Conservation (phyloP, 148 eudicot species). For the Camellia sinensis region DNA sequence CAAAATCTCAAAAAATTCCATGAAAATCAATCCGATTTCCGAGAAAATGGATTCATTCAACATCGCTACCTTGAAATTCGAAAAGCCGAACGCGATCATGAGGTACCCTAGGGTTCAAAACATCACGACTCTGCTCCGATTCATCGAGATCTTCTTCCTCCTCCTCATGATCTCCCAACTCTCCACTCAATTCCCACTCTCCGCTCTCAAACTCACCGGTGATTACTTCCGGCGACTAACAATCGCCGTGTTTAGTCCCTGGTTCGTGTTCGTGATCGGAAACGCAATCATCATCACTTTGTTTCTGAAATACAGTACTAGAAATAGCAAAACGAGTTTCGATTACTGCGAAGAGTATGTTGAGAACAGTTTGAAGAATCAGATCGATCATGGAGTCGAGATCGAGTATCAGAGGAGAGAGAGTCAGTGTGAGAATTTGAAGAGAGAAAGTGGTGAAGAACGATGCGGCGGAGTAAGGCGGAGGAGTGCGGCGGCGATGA, state of each 20-base stretch:
- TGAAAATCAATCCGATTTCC: slow-evolving; percentile 1
- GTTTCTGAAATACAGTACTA: slow-evolving; percentile 39
- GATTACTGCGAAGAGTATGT: slow-evolving; percentile 30
- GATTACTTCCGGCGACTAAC: slow-evolving; percentile 38
- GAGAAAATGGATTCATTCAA: slow-evolving; percentile 48
- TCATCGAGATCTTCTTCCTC: slow-evolving; percentile 55
- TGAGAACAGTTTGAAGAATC: slow-evolving; percentile 20
- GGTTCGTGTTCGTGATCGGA: slow-evolving; percentile 70
- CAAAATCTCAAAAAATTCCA: neutral
- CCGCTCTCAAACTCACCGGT: slow-evolving; percentile 35
- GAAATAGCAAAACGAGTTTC: neutral
- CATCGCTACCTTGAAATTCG: slow-evolving; percentile 38
- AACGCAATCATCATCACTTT: slow-evolving; percentile 63
- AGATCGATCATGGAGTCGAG: neutral
- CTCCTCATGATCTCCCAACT: slow-evolving; percentile 46
- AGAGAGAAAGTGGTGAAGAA: slow-evolving; percentile 14
- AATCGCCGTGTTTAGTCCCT: slow-evolving; percentile 44
- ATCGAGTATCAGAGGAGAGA: slow-evolving; percentile 1
- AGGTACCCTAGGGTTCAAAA: slow-evolving; percentile 42
- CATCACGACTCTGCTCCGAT: slow-evolving; percentile 54
- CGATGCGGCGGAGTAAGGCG: slow-evolving; percentile 5
- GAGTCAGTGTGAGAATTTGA: slow-evolving; percentile 51
- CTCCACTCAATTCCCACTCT: slow-evolving; percentile 33
- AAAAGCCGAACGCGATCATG: slow-evolving; percentile 50
- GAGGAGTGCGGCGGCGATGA: neutral